Percentiles rank a stretch among this genome's conserved stretches.
These are phyloP conservation scores for Antrodiella citrinella DNA, from an alignment of 768 basidiomycete species.

Conservation along the genomic window DNA sequence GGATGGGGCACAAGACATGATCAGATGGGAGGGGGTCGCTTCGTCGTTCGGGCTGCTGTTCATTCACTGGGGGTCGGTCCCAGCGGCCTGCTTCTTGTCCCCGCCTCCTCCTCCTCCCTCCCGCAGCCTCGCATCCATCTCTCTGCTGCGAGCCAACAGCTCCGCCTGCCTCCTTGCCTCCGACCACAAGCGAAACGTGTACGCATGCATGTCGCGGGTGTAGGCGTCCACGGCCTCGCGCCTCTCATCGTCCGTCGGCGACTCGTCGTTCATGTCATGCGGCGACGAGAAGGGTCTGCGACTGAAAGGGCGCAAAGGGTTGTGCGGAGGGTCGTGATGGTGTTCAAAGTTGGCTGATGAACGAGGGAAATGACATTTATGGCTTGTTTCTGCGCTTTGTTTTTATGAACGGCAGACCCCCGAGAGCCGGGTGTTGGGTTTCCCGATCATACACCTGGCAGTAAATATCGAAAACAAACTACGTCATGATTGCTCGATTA, in stretches of 20 bases:
- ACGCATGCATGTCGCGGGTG: conserved; percentile 35
- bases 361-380: background rate
- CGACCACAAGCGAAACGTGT: conserved; percentile 51
- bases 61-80: too few relatives aligned
- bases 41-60: too few relatives aligned
- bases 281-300: background rate
- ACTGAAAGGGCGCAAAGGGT: too few relatives aligned
- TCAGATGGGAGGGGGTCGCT: too few relatives aligned
- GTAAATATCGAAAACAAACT: background rate
- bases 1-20: too few relatives aligned
- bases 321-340: too few relatives aligned
- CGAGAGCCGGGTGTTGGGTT: background rate
- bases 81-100: background rate
- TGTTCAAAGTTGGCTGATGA: too few relatives aligned
- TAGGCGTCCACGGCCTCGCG: conserved; percentile 9
- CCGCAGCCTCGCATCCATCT: background rate
- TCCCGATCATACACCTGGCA: background rate
- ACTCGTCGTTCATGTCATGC: background rate
- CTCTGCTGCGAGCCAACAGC: conserved; percentile 4
- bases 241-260: background rate
- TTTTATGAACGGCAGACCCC: background rate
- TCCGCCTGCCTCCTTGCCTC: conserved; percentile 46
- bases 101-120: background rate
- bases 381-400: background rate
- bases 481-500: background rate